Percentiles rank a stretch among this genome's conserved stretches.
These are phyloP conservation scores for Grigorovia yakushimaensis DNA, from an alignment of 805 yeast species.

Conservation along the genomic window DNA sequence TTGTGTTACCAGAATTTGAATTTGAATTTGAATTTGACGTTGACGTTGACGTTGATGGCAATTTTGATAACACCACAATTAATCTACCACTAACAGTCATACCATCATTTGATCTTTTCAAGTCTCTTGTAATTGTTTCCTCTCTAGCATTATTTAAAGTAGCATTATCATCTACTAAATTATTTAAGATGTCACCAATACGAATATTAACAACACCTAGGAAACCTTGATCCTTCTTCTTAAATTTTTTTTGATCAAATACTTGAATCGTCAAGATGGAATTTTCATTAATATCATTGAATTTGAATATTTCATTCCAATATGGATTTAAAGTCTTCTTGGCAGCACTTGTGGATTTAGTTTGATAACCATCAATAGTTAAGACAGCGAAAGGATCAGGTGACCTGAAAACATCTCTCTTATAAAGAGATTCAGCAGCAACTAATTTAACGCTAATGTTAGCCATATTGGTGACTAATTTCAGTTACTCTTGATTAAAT, in stretches of 20 bases:
- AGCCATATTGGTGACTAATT: neutral
- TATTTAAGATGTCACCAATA: slow-evolving; percentile 61
- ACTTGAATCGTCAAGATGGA: slow-evolving; percentile 87
- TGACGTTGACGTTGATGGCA: slow-evolving; percentile 25
- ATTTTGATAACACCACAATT: slow-evolving; percentile 55
- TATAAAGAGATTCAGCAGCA: slow-evolving; percentile 92
- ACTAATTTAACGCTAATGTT: slow-evolving; percentile 51
- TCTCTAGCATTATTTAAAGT: slow-evolving; percentile 31
- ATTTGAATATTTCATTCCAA: slow-evolving; percentile 90
- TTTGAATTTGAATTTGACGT: slow-evolving; percentile 5
- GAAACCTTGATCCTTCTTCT: slow-evolving; percentile 97
- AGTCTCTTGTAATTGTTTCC: slow-evolving; percentile 86
- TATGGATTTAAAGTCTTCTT: slow-evolving; percentile 92
- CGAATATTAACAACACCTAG: slow-evolving; percentile 90
- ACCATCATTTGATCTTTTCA: slow-evolving; percentile 85
- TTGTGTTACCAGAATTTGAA: slow-evolving; percentile 5
- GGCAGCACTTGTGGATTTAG: slow-evolving; percentile 88
- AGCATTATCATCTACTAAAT: slow-evolving; percentile 47
- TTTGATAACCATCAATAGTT: slow-evolving; percentile 95
- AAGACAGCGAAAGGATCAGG: slow-evolving; percentile 98
- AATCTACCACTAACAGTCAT: slow-evolving; percentile 89
- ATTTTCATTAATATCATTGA: slow-evolving; percentile 63
- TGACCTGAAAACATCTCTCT: slow-evolving; percentile 87
- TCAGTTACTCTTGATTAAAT: neutral
- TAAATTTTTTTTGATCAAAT: slow-evolving; percentile 94